phyloP scores from a whole-genome alignment of 805 yeast genomes.

The Cyberlindnera japonica region DNA sequence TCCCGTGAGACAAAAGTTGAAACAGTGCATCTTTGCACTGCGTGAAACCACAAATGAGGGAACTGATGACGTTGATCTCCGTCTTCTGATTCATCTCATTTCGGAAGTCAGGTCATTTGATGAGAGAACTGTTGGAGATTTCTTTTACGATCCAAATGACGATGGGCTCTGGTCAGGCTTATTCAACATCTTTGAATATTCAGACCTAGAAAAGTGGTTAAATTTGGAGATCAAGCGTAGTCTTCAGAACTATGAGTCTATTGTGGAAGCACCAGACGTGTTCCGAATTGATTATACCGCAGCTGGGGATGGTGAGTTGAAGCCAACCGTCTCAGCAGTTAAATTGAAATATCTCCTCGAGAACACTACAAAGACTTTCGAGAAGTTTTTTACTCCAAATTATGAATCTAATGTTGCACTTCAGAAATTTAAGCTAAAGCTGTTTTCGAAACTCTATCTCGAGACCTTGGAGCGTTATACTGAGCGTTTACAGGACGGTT shows the following conservation, averaged over 20 bases:
- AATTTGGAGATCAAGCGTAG: conserved; percentile 45
- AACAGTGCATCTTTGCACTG: conserved; percentile 24
- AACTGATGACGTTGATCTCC: conserved; percentile 12
- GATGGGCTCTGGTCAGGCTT: conserved; percentile 31
- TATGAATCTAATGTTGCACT: conserved; percentile 34
- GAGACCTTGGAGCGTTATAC: conserved; percentile 38
- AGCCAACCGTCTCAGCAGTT: conserved; percentile 41
- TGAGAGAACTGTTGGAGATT: conserved; percentile 32
- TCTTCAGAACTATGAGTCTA: conserved; percentile 40
- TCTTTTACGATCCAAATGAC: conserved; percentile 37
- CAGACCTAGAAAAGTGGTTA: conserved; percentile 44
- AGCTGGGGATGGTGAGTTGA: conserved; percentile 28
- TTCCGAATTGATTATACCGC: conserved; percentile 45
- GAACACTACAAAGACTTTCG: conserved; percentile 40
- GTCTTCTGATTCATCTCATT: conserved; percentile 31
- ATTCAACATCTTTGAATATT: conserved; percentile 22
- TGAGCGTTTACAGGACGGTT: conserved; percentile 29
- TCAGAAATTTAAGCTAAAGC: conserved; percentile 44
- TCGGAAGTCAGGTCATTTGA: conserved; percentile 40
- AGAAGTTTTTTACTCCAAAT: conserved; percentile 23
- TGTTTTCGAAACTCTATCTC: conserved; percentile 43
- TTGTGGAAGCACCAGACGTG: conserved; percentile 38
- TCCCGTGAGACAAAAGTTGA: conserved; percentile 44
- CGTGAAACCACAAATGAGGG: conserved; percentile 26
- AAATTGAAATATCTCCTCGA: conserved; percentile 42